phyloP scores from a whole-genome alignment of 345 rosid species.

The Stellera chamaejasme region DNA sequence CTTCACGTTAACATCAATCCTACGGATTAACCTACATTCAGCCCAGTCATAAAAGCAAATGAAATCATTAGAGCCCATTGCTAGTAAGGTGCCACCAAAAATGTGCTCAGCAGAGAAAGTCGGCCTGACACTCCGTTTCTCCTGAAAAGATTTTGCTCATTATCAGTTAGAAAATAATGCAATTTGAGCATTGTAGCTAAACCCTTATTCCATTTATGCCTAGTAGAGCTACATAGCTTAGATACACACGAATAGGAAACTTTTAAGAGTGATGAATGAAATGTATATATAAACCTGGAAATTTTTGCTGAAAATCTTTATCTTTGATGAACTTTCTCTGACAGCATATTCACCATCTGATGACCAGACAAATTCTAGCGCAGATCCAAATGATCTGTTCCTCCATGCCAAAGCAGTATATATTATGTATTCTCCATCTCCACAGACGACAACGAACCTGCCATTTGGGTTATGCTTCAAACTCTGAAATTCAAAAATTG shows the following conservation, averaged over 20 bases:
- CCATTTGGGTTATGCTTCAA: conserved; percentile 98
- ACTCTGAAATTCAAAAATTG: conserved; percentile 39
- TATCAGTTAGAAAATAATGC: no score
- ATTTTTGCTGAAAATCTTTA: conserved; percentile 81
- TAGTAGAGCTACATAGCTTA: no score
- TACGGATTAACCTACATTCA: conserved; percentile 94
- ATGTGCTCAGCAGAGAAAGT: conserved; percentile 92
- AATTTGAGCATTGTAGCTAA: no score
- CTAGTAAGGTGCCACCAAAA: conserved; percentile 86
- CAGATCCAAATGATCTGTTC: conserved; percentile 98
- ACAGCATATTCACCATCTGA: conserved; percentile 98
- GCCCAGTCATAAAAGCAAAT: conserved; percentile 99
- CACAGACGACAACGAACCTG: conserved; percentile 96
- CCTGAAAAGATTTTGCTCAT: conserved; percentile 39
- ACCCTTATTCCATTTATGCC: no score
- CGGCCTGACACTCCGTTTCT: conserved; percentile 83
- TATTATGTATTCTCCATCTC: conserved; percentile 97
- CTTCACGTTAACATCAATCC: conserved; percentile 96
- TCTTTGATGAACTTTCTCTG: conserved; percentile 93
- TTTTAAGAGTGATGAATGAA: background rate
- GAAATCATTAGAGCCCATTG: conserved; percentile 96
- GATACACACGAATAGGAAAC: no score
- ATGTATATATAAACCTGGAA: conserved; percentile 66
- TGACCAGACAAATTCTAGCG: conserved; percentile 95
- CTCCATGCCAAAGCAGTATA: conserved; percentile 99